These are phyloP conservation scores for Colletotrichum truncatum DNA, from an alignment of 2,329 filamentous ascomycete genomes.

Conservation along the genomic window DNA sequence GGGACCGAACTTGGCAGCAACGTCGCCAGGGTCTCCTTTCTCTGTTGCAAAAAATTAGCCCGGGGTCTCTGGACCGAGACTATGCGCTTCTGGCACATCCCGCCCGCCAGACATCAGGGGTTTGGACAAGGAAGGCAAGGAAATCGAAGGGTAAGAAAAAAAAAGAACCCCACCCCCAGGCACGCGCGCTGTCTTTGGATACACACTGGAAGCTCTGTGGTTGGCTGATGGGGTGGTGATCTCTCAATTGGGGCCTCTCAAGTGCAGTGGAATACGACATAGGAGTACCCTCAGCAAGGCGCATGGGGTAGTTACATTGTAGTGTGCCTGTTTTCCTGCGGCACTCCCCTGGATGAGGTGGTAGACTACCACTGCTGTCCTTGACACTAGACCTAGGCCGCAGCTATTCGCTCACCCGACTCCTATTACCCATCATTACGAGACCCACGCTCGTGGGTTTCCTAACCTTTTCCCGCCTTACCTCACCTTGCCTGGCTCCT, in stretches of 20 bases:
- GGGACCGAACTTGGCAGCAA: not conserved
- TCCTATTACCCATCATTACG: constrained; percentile 20
- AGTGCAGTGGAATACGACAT: not conserved
- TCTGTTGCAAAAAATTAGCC: not conserved
- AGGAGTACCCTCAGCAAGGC: not conserved
- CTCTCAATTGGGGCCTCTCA: not conserved
- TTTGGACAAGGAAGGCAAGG: constrained; percentile 2
- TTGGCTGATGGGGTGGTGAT: not conserved
- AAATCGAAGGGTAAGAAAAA: not conserved
- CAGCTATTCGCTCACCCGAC: not conserved
- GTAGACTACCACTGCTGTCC: too few species aligned
- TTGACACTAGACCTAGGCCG: too few species aligned
- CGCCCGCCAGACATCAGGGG: constrained; percentile 24
- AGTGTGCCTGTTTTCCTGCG: not conserved
- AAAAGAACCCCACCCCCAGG: not conserved
- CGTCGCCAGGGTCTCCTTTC: constrained; percentile 22
- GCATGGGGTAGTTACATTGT: not conserved
- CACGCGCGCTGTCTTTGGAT: not conserved
- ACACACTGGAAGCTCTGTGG: not conserved
- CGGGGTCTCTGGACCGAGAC: constrained; percentile 3
- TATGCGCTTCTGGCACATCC: constrained; percentile 17
- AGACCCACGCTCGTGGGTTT: constrained; percentile 18
- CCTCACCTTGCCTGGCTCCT: not conserved
- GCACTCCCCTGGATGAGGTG: not conserved
- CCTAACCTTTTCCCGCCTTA: not conserved